Base-by-base conservation (phyloP, 768 basidiomycete species). In the Rhodosporidiobolus odoratus region DNA sequence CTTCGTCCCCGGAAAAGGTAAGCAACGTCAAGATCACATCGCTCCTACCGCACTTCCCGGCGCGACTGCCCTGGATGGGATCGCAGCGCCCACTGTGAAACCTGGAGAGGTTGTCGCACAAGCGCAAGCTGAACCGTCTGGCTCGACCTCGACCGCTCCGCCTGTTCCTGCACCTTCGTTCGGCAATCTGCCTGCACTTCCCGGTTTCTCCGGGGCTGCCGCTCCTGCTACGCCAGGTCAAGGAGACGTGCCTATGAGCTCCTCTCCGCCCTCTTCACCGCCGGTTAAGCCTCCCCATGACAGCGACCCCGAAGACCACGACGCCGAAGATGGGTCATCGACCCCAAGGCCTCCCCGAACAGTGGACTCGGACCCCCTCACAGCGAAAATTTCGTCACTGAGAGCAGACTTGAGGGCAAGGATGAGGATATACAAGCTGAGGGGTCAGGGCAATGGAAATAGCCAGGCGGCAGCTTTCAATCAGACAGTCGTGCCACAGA, bases 401-500 rank as follows among this genome's bases (percentile, higher is more conserved):
- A 72, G 81, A 60, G 78, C 77, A 5, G 80, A 79, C 27, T 76
- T 83, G 23, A 62, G 76, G 19, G 75, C 80, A 35, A 68, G 80
- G 13, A 81, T 83, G 73, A 73, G 78, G 19, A 71, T 72, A 84
- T 62, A 88, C 87, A 64, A 91, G 86, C 32, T 88, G 83, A 30
- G 88, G 86, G 78, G 88, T 86, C 50, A 74, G 35, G 74, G 70
- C 40, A 76, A 77, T 48, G 80, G 76, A 12, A 78, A 76, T 50
- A 53, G 50, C 19, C 75, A 71, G 60, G 79, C 78, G 35, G 76
- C 76, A 43, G 77, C 76, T 17, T 92, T 89, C 79, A 96, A 95
- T 77, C 86, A 86, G 68, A 87, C 88, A 69, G 90, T 92, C 78
- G 86, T 86, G 77, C 89, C 91, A 4, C 91, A 94, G 77, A 85